Evolutionary conservation across 495 filamentous ascomycete genomes (phyloP).

Genomic region (Tuber microsphaerosporum): DNA sequence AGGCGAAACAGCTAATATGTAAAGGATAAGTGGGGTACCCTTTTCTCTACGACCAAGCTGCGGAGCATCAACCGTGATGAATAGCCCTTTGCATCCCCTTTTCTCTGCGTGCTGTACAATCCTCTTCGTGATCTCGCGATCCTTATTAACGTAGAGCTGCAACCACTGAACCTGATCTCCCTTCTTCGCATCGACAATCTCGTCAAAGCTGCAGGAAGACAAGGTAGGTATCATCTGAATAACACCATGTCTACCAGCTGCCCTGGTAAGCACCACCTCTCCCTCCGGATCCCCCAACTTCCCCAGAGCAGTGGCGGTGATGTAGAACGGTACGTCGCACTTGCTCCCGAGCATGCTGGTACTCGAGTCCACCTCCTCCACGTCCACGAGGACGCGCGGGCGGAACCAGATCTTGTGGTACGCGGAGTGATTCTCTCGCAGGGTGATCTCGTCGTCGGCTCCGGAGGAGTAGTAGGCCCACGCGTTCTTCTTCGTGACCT

Average conservation of each 20-base stretch:
- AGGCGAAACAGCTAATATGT: not conserved
- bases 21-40: constrained; percentile 42
- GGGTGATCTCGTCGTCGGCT: constrained; percentile 94
- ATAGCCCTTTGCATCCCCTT: constrained; percentile 89
- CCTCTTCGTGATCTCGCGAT: constrained; percentile 78
- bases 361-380: constrained; percentile 73
- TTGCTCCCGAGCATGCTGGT: constrained; percentile 90
- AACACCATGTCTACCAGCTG: constrained; percentile 61
- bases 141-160: constrained; percentile 97
- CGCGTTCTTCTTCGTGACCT: constrained; percentile 86
- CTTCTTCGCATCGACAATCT: constrained; percentile 78
- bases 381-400: constrained; percentile 74
- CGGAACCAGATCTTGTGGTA: constrained; percentile 98
- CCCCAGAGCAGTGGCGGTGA: constrained; percentile 68
- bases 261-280: constrained; percentile 64
- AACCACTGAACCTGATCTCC: constrained; percentile 90
- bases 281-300: constrained; percentile 70
- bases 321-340: constrained; percentile 65
- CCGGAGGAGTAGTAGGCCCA: constrained; percentile 97
- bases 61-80: constrained; percentile 97
- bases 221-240: constrained; percentile 70
- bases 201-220: constrained; percentile 96
- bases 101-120: constrained; percentile 88
- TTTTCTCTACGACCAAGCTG: constrained; percentile 93
- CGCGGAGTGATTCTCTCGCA: constrained; percentile 92